Percentiles rank a stretch among this genome's conserved stretches.
These are phyloP conservation scores for Artemisia annua DNA, from an alignment of 129 eudicot genomes.

Conservation along the genomic window DNA sequence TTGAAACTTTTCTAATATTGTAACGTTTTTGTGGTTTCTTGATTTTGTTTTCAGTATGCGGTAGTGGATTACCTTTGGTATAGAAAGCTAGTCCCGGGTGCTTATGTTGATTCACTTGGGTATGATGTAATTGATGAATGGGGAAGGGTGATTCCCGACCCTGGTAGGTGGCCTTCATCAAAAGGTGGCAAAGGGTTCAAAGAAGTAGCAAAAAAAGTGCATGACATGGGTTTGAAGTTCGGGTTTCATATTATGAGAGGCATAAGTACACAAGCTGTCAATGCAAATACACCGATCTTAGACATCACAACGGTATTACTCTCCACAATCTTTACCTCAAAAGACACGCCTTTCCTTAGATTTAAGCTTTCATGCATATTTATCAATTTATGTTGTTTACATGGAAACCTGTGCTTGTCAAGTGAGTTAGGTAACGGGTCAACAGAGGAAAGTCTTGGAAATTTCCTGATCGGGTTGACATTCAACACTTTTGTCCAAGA, in stretches of 20 bases:
- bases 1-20: neutral
- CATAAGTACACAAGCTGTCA: conserved; percentile 88
- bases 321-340: neutral
- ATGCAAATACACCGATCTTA: conserved; percentile 89
- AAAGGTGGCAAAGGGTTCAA: conserved; percentile 68
- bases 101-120: conserved; percentile 76
- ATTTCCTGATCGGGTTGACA: no score
- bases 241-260: conserved; percentile 99
- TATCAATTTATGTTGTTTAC: neutral
- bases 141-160: conserved; percentile 98
- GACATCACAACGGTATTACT: conserved; percentile 76
- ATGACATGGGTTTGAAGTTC: conserved; percentile 87
- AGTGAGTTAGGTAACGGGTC: no score
- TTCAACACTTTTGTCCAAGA: no score
- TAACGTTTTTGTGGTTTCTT: neutral
- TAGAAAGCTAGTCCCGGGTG: conserved; percentile 74
- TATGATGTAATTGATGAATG: conserved; percentile 90
- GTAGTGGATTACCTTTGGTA: conserved; percentile 99
- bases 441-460: no score
- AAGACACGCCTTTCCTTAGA: neutral
- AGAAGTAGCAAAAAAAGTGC: conserved; percentile 77
- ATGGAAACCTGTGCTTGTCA: neutral
- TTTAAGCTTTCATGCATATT: neutral
- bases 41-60: conserved; percentile 59
- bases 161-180: conserved; percentile 92